A percentile compares a stretch with the other conserved stretches of the same genome.
Conservation (phyloP, 176 grass and related monocot genomes). For the Avena sativa region DNA sequence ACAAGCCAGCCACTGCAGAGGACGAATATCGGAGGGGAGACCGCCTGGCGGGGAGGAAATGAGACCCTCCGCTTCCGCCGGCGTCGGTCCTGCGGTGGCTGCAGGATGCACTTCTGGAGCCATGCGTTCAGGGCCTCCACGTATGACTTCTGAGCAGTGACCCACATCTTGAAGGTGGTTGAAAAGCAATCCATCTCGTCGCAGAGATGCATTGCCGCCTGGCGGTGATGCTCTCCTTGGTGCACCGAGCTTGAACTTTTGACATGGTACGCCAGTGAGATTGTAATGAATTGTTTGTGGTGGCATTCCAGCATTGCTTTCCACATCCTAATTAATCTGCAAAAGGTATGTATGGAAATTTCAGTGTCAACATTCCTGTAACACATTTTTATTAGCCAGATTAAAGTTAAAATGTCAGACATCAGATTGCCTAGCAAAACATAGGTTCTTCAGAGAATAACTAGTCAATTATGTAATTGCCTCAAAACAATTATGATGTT, state of each 20-base stretch:
- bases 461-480: not conserved
- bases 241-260: constrained; percentile 53
- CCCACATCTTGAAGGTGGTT: constrained; percentile 69
- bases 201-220: constrained; percentile 56
- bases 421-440: constrained; percentile 33
- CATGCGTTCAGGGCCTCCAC: constrained; percentile 63
- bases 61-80: constrained; percentile 56
- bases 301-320: constrained; percentile 96
- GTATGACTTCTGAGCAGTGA: constrained; percentile 63
- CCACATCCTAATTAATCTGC: constrained; percentile 96
- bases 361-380: constrained; percentile 1
- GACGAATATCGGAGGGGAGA: constrained; percentile 89
- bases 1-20: constrained; percentile 73
- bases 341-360: not conserved
- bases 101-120: constrained; percentile 94
- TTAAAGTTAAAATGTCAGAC: constrained; percentile 7
- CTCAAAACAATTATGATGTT: not conserved
- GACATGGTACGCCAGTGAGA: constrained; percentile 85
- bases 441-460: not conserved
- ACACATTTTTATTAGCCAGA: not conserved
- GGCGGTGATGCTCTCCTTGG: constrained; percentile 53
- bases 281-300: constrained; percentile 95
- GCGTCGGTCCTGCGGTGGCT: constrained; percentile 67
- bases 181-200: constrained; percentile 73
- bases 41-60: constrained; percentile 83